Evolutionary conservation across 495 filamentous ascomycete genomes (phyloP).

Genomic region (Talaromyces ruber): DNA sequence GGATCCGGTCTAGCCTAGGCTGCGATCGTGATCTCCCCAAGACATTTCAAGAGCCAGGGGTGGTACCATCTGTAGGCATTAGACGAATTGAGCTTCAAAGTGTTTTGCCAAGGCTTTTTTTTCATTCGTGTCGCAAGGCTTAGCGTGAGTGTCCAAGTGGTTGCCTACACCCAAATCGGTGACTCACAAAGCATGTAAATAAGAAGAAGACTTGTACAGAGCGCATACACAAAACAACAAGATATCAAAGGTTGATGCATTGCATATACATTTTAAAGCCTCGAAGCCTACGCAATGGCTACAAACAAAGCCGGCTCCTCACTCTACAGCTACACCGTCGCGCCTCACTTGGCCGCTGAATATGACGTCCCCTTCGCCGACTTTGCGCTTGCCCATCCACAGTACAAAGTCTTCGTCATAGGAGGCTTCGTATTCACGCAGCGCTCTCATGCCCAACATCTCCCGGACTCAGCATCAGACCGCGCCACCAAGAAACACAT

Average conservation of each 20-base stretch:
- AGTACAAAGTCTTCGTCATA: conserved; percentile 26
- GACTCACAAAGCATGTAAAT: neutral
- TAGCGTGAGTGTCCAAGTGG: neutral
- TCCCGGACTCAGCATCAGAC: neutral
- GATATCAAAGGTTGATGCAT: neutral
- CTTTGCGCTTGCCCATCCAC: conserved; percentile 22
- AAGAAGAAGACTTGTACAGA: neutral
- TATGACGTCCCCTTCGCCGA: conserved; percentile 25
- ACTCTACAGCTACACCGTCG: conserved; percentile 20
- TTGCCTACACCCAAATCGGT: neutral
- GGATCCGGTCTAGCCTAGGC: neutral
- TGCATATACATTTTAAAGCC: neutral
- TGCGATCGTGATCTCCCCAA: neutral
- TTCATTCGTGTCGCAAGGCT: neutral
- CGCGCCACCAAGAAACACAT: neutral
- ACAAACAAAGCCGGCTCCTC: conserved; percentile 5
- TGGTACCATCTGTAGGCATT: neutral
- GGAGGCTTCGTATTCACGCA: conserved; percentile 36
- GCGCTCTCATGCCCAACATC: neutral
- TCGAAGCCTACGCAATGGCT: neutral
- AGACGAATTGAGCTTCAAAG: neutral
- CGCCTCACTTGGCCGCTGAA: conserved; percentile 26
- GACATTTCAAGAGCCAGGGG: too few species aligned
- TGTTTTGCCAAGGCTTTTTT: neutral
- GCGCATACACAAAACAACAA: neutral